Conservation (phyloP, 2,329 filamentous ascomycete species). For the Hortaea werneckii region DNA sequence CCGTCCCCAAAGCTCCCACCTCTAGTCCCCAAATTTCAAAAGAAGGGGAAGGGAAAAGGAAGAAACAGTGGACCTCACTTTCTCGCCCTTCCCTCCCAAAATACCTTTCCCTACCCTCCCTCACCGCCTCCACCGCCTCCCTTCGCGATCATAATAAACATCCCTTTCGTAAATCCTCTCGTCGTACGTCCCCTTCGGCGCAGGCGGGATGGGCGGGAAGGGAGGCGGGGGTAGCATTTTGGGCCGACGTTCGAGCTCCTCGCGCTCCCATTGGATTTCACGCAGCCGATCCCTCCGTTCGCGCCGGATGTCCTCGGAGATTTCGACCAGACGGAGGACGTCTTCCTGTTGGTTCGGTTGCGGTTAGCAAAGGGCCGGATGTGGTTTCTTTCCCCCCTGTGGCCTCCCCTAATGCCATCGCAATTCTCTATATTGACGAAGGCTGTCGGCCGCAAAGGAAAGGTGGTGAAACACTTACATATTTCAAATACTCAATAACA, state of each 20-base stretch:
- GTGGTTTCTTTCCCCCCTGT: too few species aligned
- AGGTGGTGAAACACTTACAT: conserved; percentile 53
- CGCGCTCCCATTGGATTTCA: conserved; percentile 52
- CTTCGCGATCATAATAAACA: conserved; percentile 48
- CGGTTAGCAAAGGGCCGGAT: too few species aligned
- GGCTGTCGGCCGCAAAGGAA: not conserved
- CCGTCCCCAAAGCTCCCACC: too few species aligned
- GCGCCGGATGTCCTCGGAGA: conserved; percentile 72
- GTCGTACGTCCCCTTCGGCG: conserved; percentile 41
- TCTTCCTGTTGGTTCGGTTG: conserved; percentile 54
- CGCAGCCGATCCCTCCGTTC: conserved; percentile 49
- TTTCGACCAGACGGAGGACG: conserved; percentile 69
- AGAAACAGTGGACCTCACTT: too few species aligned
- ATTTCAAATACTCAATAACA: conserved; percentile 78
- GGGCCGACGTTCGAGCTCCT: conserved; percentile 41
- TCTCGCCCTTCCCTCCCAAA: too few species aligned
- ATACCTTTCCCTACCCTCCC: not conserved
- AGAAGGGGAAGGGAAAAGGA: too few species aligned
- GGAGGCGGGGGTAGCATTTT: conserved; percentile 30
- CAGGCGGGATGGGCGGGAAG: conserved; percentile 28
- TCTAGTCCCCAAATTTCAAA: too few species aligned
- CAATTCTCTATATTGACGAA: too few species aligned
- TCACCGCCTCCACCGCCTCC: conserved; percentile 10
- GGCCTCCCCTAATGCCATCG: too few species aligned
- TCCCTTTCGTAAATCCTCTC: conserved; percentile 59